A percentile compares a stretch with the other conserved stretches of the same genome.
Conservation (phyloP, 768 basidiomycete genomes). For the Boletus reticulatus region DNA sequence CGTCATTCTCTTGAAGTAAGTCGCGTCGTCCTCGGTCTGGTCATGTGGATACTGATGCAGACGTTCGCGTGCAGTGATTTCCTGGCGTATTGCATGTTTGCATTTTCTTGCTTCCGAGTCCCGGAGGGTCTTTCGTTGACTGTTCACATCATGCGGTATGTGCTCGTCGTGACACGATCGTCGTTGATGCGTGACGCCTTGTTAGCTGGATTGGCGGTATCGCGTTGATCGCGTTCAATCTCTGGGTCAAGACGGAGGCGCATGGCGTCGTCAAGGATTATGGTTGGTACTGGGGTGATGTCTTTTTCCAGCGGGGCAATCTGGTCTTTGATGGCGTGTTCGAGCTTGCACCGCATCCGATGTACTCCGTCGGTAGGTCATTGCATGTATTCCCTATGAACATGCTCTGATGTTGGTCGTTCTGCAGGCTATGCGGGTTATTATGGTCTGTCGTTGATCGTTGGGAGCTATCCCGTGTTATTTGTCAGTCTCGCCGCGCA, state of each 20-base stretch:
- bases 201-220: conserved; percentile 84
- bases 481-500: conserved; percentile 95
- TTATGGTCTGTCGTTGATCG: conserved; percentile 91
- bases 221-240: conserved; percentile 86
- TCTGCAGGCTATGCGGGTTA: conserved; percentile 88
- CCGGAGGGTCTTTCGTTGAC: conserved; percentile 71
- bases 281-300: conserved; percentile 97
- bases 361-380: conserved; percentile 84
- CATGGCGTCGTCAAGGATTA: conserved; percentile 98
- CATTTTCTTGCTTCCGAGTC: conserved; percentile 88
- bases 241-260: conserved; percentile 98
- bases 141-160: conserved; percentile 76
- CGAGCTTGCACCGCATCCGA: conserved; percentile 89
- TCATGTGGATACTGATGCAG: background rate
- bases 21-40: conserved; percentile 10
- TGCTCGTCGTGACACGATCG: background rate
- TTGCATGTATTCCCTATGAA: background rate
- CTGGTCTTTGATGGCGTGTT: conserved; percentile 98
- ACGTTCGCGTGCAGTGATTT: conserved; percentile 66
- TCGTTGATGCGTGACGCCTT: conserved; percentile 1
- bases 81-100: conserved; percentile 91
- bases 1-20: conserved; percentile 92
- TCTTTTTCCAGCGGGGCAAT: conserved; percentile 89
- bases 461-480: conserved; percentile 85
- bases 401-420: background rate